These are phyloP conservation scores for Passiflora organensis DNA, from an alignment of 345 rosid genomes.

Conservation along the genomic window DNA sequence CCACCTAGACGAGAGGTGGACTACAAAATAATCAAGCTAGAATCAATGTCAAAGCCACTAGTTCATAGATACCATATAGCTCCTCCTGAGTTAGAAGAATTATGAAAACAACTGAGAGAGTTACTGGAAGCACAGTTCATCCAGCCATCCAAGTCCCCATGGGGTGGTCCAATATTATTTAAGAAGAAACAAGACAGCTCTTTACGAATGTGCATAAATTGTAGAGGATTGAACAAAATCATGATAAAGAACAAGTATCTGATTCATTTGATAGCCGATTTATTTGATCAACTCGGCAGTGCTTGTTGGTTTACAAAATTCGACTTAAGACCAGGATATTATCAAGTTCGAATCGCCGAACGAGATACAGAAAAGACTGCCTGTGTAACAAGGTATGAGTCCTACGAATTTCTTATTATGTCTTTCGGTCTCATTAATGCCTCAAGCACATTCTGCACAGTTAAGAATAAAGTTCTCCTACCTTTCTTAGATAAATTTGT, in stretches of 20 bases:
- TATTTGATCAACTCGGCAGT: fast-evolving
- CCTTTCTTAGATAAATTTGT: too few relatives aligned
- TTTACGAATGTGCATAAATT: not conserved
- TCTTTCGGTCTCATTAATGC: too few relatives aligned
- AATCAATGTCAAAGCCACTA: too few relatives aligned
- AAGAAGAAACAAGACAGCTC: not conserved
- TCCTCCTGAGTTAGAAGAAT: not conserved
- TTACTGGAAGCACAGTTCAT: not conserved
- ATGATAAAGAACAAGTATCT: not conserved
- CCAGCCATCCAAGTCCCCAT: not conserved
- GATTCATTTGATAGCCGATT: fast-evolving
- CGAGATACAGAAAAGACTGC: too few relatives aligned
- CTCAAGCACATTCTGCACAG: too few relatives aligned
- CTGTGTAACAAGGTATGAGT: too few relatives aligned
- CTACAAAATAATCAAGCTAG: too few relatives aligned
- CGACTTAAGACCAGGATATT: not conserved
- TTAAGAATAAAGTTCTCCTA: too few relatives aligned
- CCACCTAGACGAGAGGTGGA: too few relatives aligned
- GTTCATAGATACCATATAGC: not conserved
- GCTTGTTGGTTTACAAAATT: not conserved
- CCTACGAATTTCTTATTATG: too few relatives aligned
- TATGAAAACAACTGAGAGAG: not conserved
- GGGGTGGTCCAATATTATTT: not conserved
- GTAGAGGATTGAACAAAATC: not conserved
- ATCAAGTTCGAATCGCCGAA: too few relatives aligned